phyloP scores from a whole-genome alignment of 345 rosid genomes.

The Eucalyptus caleyi region DNA sequence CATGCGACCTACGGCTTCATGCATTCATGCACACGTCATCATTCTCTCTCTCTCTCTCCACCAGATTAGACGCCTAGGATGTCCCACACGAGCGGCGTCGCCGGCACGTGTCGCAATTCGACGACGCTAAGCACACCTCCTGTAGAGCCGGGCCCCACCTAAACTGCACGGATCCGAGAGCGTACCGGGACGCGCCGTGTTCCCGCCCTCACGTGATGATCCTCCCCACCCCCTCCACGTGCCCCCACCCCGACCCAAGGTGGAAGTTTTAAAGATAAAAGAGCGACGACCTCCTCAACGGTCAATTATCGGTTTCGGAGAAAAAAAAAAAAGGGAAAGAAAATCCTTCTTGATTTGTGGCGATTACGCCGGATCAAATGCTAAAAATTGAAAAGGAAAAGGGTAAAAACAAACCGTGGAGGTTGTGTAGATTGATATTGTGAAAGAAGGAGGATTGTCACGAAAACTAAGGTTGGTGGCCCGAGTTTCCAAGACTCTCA shows the following conservation, averaged over 20 bases:
- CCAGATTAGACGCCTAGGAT: background rate
- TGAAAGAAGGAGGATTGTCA: background rate
- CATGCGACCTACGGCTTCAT: background rate
- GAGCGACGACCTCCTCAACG: background rate
- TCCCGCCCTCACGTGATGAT: background rate
- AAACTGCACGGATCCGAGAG: background rate
- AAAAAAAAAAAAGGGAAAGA: background rate
- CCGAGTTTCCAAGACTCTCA: rapidly evolving
- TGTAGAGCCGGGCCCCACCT: background rate
- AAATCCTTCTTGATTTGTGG: background rate
- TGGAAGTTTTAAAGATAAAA: background rate
- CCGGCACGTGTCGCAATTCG: background rate
- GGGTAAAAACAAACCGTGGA: background rate
- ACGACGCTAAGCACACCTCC: background rate
- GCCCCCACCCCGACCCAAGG: background rate
- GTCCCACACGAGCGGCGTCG: background rate
- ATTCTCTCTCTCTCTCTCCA: background rate
- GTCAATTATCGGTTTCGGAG: background rate
- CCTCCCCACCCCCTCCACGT: background rate
- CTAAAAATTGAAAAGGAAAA: background rate
- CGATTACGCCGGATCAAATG: background rate
- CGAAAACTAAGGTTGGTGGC: rapidly evolving
- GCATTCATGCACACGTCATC: background rate
- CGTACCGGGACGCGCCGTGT: background rate
- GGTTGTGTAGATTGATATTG: background rate